Percentiles rank a stretch among this genome's conserved stretches.
Conservation (phyloP, 1,139 yeast genomes). For the Kodamaea arcana region DNA sequence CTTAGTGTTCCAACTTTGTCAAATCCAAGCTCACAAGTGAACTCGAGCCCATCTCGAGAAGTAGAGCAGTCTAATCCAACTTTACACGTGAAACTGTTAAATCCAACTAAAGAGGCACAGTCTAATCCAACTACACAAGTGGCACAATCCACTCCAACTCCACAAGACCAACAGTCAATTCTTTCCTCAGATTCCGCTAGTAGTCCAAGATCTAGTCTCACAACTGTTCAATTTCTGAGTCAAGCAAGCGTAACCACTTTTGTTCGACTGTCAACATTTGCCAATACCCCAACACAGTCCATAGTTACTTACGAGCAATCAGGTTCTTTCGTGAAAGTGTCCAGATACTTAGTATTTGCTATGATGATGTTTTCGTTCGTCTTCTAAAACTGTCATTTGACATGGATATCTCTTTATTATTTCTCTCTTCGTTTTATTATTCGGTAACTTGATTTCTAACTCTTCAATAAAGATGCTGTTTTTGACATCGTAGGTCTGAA, state of each 20-base stretch:
- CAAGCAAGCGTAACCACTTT: not conserved
- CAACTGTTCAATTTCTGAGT: not conserved
- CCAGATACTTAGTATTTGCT: not conserved
- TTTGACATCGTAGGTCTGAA: not conserved
- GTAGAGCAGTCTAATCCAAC: not conserved
- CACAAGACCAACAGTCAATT: too few relatives aligned
- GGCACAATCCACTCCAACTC: not conserved
- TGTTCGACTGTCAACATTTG: not conserved
- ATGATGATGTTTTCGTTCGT: not conserved
- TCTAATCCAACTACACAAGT: not conserved
- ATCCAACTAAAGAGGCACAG: too few relatives aligned
- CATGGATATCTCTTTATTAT: not conserved
- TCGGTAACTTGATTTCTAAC: not conserved
- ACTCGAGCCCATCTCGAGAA: not conserved
- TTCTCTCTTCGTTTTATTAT: too few relatives aligned
- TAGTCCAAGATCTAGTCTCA: not conserved
- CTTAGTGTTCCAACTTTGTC: too few relatives aligned
- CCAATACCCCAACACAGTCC: not conserved
- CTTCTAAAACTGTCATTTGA: not conserved
- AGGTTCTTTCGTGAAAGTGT: not conserved
- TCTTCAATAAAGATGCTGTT: not conserved
- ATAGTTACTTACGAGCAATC: not conserved
- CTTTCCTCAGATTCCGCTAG: not conserved
- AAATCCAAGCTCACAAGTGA: not conserved
- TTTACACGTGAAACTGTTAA: not conserved